Base-by-base conservation (phyloP, 2,329 filamentous ascomycete species). In the Apiospora malaysiana region DNA sequence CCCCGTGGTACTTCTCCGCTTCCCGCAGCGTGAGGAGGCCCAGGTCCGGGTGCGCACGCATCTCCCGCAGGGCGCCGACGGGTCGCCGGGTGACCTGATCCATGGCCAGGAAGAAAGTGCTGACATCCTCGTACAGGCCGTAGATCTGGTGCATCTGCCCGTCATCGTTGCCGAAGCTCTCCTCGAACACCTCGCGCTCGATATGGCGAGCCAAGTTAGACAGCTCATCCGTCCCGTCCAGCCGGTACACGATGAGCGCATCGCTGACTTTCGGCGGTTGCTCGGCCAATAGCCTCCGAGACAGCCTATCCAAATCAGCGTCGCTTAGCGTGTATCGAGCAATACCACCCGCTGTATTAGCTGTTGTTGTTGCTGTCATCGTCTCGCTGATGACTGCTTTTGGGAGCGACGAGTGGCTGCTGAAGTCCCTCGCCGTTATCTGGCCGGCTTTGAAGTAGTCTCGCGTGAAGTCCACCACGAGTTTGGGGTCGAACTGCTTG, bases 171-270 rank as follows among this genome's bases (percentile, higher is more conserved):
- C 66, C 70, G 51, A 73, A 73, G 18, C 63, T 27, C 47, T 72
- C 69, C 59, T 72, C 68, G 49, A 73, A 73, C 2, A 73, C 72
- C 32, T 65, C 56, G 37, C 72, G 70, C 63, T 73, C 72, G n/a
- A 73, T 25, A 43, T 73, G 72, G 16, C 72, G 69, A n/a, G 65
- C 72, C 21, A 73, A 43, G 27, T 73, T 73, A 3, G 70, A 70
- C 16, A 69, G 25, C 23, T 70, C 70, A n/a, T 63, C 69, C 21
- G 23, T 68, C 5, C 72, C 70, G 18, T 72, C 70, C 2, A 73
- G 23, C 37, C 68, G 43, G 51, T 73, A 73, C 16, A 70, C 14
- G 6, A 73, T 45, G 16, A 72, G 59, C 8, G 59, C 51, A 25
- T 73, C 72, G 2, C 40, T 27, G 32, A 66, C 65, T 43, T n/a